Conservation (phyloP, 2,329 filamentous ascomycete species). For the Hymenotorrendiella dingleyae region DNA sequence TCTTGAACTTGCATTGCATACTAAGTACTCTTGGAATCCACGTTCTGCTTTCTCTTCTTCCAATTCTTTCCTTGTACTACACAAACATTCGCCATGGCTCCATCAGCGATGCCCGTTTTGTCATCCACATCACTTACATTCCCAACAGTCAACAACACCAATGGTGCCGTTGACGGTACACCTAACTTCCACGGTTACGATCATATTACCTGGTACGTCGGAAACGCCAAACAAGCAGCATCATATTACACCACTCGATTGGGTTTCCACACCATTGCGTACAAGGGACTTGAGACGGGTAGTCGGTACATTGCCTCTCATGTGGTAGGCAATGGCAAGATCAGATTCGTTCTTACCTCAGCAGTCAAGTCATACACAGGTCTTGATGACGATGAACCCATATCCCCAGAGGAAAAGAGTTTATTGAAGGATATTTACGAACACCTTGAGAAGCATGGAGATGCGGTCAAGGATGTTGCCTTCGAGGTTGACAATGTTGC, state of each 20-base stretch:
- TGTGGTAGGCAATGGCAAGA: constrained; percentile 69
- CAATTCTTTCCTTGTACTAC: no score
- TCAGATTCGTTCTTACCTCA: constrained; percentile 80
- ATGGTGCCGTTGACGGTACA: constrained; percentile 46
- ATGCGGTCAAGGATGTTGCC: constrained; percentile 90
- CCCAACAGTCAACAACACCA: constrained; percentile 40
- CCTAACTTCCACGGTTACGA: constrained; percentile 77
- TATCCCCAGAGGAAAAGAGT: constrained; percentile 55
- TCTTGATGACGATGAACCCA: constrained; percentile 53
- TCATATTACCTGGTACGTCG: constrained; percentile 92
- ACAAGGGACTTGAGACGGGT: constrained; percentile 83
- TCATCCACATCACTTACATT: constrained; percentile 30
- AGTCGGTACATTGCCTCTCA: constrained; percentile 76
- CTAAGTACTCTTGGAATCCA: no score
- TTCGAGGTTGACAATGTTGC: constrained; percentile 90
- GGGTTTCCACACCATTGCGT: constrained; percentile 78
- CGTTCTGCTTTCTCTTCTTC: neutral
- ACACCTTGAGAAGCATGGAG: constrained; percentile 82
- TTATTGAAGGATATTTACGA: constrained; percentile 70
- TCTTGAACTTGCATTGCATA: no score
- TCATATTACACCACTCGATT: constrained; percentile 83
- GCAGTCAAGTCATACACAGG: constrained; percentile 60
- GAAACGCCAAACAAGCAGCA: constrained; percentile 93
- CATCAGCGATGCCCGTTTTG: constrained; percentile 20
- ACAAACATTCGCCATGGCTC: constrained; percentile 27